Conservation (phyloP, 768 basidiomycete genomes). For the Heimioporus sp. region DNA sequence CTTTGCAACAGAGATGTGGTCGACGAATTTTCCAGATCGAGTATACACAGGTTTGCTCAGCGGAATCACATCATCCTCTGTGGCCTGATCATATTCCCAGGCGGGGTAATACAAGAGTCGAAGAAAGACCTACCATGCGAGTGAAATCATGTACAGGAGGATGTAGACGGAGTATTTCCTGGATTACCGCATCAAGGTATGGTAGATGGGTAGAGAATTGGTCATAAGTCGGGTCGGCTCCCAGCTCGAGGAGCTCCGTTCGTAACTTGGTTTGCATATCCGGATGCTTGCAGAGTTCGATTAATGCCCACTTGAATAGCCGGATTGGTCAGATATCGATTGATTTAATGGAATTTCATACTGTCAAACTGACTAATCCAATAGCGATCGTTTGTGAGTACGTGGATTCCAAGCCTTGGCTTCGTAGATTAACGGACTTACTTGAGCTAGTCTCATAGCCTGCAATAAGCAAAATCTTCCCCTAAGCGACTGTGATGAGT, state of each 20-base stretch:
- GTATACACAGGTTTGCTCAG: slow-evolving; percentile 46
- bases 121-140: slow-evolving; percentile 10
- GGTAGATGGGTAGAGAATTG: slow-evolving; percentile 48
- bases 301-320: slow-evolving; percentile 49
- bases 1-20: slow-evolving; percentile 43
- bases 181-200: slow-evolving; percentile 51
- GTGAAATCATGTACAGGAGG: slow-evolving; percentile 30
- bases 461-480: slow-evolving; percentile 15
- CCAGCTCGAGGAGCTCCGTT: slow-evolving; percentile 44
- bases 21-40: slow-evolving; percentile 35
- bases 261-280: slow-evolving; percentile 48
- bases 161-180: slow-evolving; percentile 44
- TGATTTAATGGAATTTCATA: background rate
- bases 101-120: background rate
- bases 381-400: background rate
- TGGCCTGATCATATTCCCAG: slow-evolving; percentile 23
- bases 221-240: slow-evolving; percentile 51
- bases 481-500: background rate
- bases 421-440: background rate
- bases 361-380: slow-evolving; percentile 16
- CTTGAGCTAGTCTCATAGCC: slow-evolving; percentile 23
- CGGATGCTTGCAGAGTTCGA: slow-evolving; percentile 48
- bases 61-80: slow-evolving; percentile 56
- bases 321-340: background rate
- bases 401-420: background rate